Conservation (phyloP, 2,329 filamentous ascomycete genomes). For the Acarospora socialis region DNA sequence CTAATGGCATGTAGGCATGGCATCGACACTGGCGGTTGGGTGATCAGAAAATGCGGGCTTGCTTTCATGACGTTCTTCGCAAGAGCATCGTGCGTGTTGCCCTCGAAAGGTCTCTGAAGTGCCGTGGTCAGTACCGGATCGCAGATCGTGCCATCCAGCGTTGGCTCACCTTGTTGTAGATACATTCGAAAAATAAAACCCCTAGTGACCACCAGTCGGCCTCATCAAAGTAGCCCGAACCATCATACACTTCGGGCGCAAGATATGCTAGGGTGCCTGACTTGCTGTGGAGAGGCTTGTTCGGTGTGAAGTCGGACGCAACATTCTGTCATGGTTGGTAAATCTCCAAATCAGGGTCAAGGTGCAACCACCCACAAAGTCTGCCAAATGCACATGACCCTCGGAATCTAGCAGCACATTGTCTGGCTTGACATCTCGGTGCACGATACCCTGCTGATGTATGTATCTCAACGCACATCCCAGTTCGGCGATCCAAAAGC, state of each 20-base stretch:
- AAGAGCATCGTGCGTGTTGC: constrained; percentile 67
- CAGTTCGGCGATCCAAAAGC: constrained; percentile 92
- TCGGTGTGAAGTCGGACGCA: constrained; percentile 76
- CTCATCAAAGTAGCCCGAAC: constrained; percentile 74
- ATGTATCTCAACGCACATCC: constrained; percentile 83
- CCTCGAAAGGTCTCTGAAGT: constrained; percentile 74
- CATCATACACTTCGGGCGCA: constrained; percentile 86
- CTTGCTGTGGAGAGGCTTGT: constrained; percentile 79
- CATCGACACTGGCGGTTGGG: constrained; percentile 76
- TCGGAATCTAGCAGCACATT: constrained; percentile 79
- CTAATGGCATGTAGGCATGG: constrained; percentile 81
- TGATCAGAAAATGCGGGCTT: constrained; percentile 79
- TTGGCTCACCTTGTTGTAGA: constrained; percentile 77
- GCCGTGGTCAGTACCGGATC: constrained; percentile 21
- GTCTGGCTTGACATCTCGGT: constrained; percentile 83
- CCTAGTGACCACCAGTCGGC: constrained; percentile 99
- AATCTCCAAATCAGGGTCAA: not conserved
- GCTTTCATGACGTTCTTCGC: constrained; percentile 68
- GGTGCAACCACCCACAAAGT: constrained; percentile 58
- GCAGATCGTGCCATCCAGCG: too few relatives aligned
- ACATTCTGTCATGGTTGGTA: constrained; percentile 54
- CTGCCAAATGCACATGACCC: constrained; percentile 90
- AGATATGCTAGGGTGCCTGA: constrained; percentile 93
- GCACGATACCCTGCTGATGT: constrained; percentile 74
- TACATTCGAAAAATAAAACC: constrained; percentile 98